Evolutionary conservation across 2,329 filamentous ascomycete genomes (phyloP), one percentile per base, ranked within the genome.

Genomic region (Xylaria sp.): DNA sequence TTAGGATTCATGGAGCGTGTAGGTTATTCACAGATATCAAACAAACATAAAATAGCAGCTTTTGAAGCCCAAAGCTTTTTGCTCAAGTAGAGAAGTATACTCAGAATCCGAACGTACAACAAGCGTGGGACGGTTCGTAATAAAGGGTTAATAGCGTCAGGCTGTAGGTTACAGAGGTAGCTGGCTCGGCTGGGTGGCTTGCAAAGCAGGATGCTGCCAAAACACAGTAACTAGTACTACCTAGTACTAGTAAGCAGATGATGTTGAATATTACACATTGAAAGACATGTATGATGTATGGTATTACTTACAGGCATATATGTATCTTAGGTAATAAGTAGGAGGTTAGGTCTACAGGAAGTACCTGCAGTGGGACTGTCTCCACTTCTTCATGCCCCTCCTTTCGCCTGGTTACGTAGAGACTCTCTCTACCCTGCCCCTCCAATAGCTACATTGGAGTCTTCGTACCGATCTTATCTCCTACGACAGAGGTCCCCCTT

Each of bases 21-120:
- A 44, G 16, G 16, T 44, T 6, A 50, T 48, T 47, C 59, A 42
- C 60, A 58, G 37, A 58, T 54, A 60, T 60, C 57, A 42, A 54
- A 40, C 40, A 25, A 59, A n/a, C 21, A 48, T 5, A 21, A 21
- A 48, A 48, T 10, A 50, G 21, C 27, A 35, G 21, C 51, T 18
- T n/a, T 29, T 51, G 12, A n/a, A 51, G n/a, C 53, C 13, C 16
- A 23, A 57, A 23, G 13, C 12, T n/a, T 55, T 23, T 48, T 21
- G 25, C 18, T 32, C 1, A 47, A 59, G 18, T 35, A 35, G 32
- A 9, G 32, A 9, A 35, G 4, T 35, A 35, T 35, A 35, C 10
- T 35, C 32, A 35, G 32, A 9, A n/a, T n/a, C n/a, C n/a, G n/a
- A n/a, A n/a, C n/a, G n/a, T n/a, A n/a, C n/a, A n/a, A n/a, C n/a